Evolutionary conservation across 1,284 basidiomycete genomes (phyloP), one percentile per base, ranked within the genome.

Genomic region (Grifola frondosa): DNA sequence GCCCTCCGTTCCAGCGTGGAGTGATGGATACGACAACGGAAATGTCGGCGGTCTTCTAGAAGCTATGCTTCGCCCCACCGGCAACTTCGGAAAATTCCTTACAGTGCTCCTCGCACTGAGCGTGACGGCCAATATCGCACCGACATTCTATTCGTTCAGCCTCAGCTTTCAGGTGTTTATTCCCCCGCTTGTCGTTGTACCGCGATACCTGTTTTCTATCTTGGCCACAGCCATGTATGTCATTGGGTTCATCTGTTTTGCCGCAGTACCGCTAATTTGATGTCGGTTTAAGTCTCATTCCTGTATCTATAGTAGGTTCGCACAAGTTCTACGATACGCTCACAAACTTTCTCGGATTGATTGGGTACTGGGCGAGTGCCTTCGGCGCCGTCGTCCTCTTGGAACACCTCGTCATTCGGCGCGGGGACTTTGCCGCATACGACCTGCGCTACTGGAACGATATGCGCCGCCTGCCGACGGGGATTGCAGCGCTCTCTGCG

Each of bases 181-280:
- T 13, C 91, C 92, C 0, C 75, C 65, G n/a, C 63, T 83, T 15
- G 68, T 74, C 11, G 55, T 62, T 24, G 79, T 97, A 11, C 94
- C 95, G 0, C 75, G 95, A 58, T 96, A 93, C 62, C 71, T 92
- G 33, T 91, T 96, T 63, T 90, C 93, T 0, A 59, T 96, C 15
- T 61, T 93, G 30, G 84, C 85, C 1, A 88, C 84, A 1, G 91
- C 84, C 1, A 82, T 97, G 86, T 87, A 52, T 50, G 82, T 73
- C 8, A 13, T 22, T 11, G 6, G n/a, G n/a, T n/a, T 29, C 26
- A 30, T 25, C 33, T 17, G 16, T 32, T 20, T 19, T 13, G 40
- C 24, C 7, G 12, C 17, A 7, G 5, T n/a, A 3, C 2, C 25
- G 4, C 34, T 31, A 9, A 41, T 22, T 15, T 15, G 5, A 21